Evolutionary conservation across 2,329 filamentous ascomycete species (phyloP).

Genomic region (Teratosphaeria zuluensis): DNA sequence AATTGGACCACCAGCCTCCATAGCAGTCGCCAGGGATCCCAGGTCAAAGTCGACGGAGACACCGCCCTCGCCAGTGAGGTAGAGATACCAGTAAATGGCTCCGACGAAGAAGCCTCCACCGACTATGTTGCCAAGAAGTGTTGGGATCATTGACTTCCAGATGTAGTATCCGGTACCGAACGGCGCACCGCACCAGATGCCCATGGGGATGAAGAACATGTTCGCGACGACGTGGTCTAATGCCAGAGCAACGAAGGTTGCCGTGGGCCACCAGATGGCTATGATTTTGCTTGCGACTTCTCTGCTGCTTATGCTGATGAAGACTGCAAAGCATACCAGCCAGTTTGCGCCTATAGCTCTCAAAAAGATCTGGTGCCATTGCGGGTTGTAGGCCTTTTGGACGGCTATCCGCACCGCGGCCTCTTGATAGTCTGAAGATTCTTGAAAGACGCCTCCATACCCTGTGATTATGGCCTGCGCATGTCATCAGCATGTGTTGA

Average conservation of each 20-base stretch:
- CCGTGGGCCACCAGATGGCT: slow-evolving; percentile 48
- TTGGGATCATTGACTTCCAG: slow-evolving; percentile 49
- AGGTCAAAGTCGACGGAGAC: slow-evolving; percentile 15
- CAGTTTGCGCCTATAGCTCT: slow-evolving; percentile 47
- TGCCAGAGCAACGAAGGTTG: slow-evolving; percentile 45
- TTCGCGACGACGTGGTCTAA: slow-evolving; percentile 52
- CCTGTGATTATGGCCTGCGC: slow-evolving; percentile 16
- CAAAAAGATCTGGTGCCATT: slow-evolving; percentile 46
- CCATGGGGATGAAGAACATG: slow-evolving; percentile 37
- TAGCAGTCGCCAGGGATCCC: slow-evolving; percentile 10
- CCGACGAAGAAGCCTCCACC: slow-evolving; percentile 45
- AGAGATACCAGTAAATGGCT: slow-evolving; percentile 37
- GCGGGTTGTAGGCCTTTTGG: slow-evolving; percentile 41
- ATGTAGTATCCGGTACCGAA: slow-evolving; percentile 44
- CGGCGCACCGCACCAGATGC: slow-evolving; percentile 40
- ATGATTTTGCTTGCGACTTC: slow-evolving; percentile 45
- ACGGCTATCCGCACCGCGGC: slow-evolving; percentile 38
- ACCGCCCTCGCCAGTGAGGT: slow-evolving; percentile 15
- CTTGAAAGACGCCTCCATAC: slow-evolving; percentile 23
- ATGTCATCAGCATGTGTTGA: too few species aligned
- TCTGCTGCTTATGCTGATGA: slow-evolving; percentile 32
- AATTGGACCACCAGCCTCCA: slow-evolving; percentile 17
- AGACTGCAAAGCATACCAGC: slow-evolving; percentile 45
- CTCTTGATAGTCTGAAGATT: slow-evolving; percentile 31
- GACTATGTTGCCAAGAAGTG: slow-evolving; percentile 44